Evolutionary conservation across 2,329 filamentous ascomycete genomes (phyloP), one percentile per base, ranked within the genome.

Genomic region (Calonectria henricotiae): DNA sequence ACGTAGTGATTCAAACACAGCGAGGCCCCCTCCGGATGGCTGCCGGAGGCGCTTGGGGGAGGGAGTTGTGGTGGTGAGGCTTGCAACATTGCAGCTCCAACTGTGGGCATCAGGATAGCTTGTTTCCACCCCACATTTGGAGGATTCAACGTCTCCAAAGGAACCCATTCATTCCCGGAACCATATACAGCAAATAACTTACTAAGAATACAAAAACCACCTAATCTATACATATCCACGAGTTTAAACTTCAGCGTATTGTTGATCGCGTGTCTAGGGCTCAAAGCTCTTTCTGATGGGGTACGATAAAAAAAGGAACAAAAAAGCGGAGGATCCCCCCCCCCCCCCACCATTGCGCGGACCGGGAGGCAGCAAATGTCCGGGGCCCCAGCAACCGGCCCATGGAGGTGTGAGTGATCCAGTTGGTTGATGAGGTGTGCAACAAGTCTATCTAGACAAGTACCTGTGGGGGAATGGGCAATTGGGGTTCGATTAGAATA

Each of bases 341-440:
- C 62, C 63, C 51, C 58, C 61, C 35, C 58, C 73, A 72, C 65
- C 55, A 61, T 69, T 23, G 68, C 35, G 35, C 69, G 65, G 67
- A 49, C 74, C 70, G 67, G 72, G 63, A 70, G 37, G 35, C 44
- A 46, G 54, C 46, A 65, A 55, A 39, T 37, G 43, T 74, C 75
- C 62, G 72, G 72, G 73, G 72, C 70, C 72, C 72, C 68, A 69
- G 68, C 55, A 32, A 46, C 39, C 46, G 47, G 49, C 47, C 41
- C 39, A 15, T 41, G 27, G 51, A 37, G 46, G 39, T 39, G 55
- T 27, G 43, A 60, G 30, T 54, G 35, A 44, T 23, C n/a, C 23
- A 41, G 58, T 47, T 15, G 35, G 51, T 54, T 39, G 51, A 65
- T 58, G 73, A 20, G 65, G 70, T 68, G 65, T 23, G 39, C 68